A percentile compares a stretch with the other conserved stretches of the same genome.
These are phyloP conservation scores for Heliocybe sulcata DNA, from an alignment of 1,284 basidiomycete species.

Conservation along the genomic window DNA sequence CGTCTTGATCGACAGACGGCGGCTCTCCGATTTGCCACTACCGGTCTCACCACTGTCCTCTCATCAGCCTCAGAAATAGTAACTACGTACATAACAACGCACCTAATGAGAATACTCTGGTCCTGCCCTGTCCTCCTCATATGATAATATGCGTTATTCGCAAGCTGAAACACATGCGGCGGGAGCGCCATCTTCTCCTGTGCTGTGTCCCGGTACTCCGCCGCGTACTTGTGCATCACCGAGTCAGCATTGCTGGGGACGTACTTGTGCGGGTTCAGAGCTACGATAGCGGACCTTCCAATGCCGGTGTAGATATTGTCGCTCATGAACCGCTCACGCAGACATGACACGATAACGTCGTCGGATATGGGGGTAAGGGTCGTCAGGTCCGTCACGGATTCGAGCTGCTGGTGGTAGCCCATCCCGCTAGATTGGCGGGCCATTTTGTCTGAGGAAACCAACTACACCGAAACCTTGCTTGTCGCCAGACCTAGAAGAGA, in stretches of 20 bases:
- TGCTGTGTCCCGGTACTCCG: conserved; percentile 51
- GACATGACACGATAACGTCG: conserved; percentile 74
- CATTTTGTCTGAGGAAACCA: background rate
- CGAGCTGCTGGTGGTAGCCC: conserved; percentile 49
- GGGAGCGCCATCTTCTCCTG: conserved; percentile 36
- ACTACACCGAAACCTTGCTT: background rate
- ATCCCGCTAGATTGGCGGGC: background rate
- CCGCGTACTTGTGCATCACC: conserved; percentile 76
- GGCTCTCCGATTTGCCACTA: conserved; percentile 90
- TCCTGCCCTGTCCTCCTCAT: conserved; percentile 94
- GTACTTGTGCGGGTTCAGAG: conserved; percentile 87
- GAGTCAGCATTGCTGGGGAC: conserved; percentile 77
- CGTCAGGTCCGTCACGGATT: conserved; percentile 60
- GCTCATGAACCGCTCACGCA: conserved; percentile 81
- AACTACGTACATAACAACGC: conserved; percentile 20
- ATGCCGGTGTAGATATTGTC: conserved; percentile 79
- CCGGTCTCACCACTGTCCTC: conserved; percentile 78
- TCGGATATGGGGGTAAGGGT: conserved; percentile 57
- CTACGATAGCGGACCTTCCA: conserved; percentile 67
- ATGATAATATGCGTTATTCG: conserved; percentile 92
- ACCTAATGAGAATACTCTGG: conserved; percentile 85
- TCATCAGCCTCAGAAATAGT: background rate
- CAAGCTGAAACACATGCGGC: conserved; percentile 82
- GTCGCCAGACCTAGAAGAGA: background rate
- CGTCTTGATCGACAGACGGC: conserved; percentile 85